Evolutionary conservation across 2,329 filamentous ascomycete species (phyloP), one percentile per base, ranked within the genome.

Genomic region (Clonostachys solani): DNA sequence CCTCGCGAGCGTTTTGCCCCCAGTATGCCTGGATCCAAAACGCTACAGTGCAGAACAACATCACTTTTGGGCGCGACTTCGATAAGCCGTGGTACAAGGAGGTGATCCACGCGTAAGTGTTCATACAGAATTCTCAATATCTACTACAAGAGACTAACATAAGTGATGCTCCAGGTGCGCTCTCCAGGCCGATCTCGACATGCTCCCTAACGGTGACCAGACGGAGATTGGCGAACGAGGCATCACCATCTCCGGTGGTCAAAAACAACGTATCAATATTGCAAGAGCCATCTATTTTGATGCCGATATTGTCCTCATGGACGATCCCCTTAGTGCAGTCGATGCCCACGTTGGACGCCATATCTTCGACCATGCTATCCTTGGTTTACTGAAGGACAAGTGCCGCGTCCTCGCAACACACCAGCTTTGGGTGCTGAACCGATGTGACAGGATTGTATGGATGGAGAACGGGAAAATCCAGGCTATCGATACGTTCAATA

Each of bases 1-100:
- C 89, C 0, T 85, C 83, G 4, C 78, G 92, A 51, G 89, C 92
- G 0, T 96, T 96, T 58, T 97, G 94, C 54, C 92, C 92, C 0
- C 92, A 99, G 62, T 96, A 96, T 60, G 89, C 94, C 0, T 99
- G 94, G 94, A 96, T 99, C 43, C 92, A 97, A 61, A 97, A 97
- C 59, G 78, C 90, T 0, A 89, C 86, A 1, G 80, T 97, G 5
- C 84, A 83, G 51, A 83, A 96, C 34, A 99, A 99, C 59, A 95
- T 99, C 49, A 68, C 90, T 1, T 97, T 97, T 59, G 92, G 92
- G 12, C 92, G 90, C 55, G 79, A 83, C 0, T 80, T 86, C 68
- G 77, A 95, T 45, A 77, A 77, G 49, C 69, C 72, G 4, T 96
- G 92, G 92, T 95, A 96, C 60, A 78, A 86, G 41, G 70, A 87